These are phyloP conservation scores for Aspergillus neoniger DNA, from an alignment of 2,329 filamentous ascomycete species.

Conservation along the genomic window DNA sequence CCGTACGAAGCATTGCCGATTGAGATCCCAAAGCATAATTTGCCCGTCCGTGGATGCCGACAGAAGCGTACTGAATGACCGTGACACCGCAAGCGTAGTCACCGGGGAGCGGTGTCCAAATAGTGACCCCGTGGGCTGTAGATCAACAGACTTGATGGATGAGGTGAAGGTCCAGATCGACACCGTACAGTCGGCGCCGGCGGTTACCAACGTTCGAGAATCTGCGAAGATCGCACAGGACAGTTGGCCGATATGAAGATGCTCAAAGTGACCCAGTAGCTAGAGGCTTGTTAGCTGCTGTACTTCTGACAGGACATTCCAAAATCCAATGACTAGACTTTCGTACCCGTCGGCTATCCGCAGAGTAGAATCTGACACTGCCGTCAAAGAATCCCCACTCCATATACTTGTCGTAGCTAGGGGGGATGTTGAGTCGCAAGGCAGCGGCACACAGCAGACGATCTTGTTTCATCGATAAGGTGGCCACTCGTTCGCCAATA, in stretches of 20 bases:
- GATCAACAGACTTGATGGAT: conserved; percentile 70
- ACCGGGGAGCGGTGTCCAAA: conserved; percentile 90
- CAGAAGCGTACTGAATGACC: conserved; percentile 83
- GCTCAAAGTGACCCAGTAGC: conserved; percentile 85
- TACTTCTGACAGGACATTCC: background rate
- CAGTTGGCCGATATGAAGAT: conserved; percentile 87
- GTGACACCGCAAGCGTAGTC: conserved; percentile 77
- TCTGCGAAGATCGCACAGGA: conserved; percentile 83
- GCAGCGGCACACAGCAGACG: conserved; percentile 80
- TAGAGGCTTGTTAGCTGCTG: conserved; percentile 21
- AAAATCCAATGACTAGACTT: background rate
- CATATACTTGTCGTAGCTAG: conserved; percentile 83
- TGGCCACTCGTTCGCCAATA: conserved; percentile 76
- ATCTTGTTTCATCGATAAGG: conserved; percentile 76
- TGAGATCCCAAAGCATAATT: conserved; percentile 91
- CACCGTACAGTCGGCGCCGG: conserved; percentile 88
- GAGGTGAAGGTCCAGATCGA: conserved; percentile 76
- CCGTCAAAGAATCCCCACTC: conserved; percentile 97
- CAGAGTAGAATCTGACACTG: conserved; percentile 85
- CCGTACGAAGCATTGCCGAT: conserved; percentile 81
- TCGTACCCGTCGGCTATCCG: conserved; percentile 72
- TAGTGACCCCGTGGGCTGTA: conserved; percentile 75
- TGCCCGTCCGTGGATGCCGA: conserved; percentile 81
- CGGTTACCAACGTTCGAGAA: conserved; percentile 85
- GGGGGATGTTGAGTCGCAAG: conserved; percentile 83